Conservation (phyloP, 1,284 basidiomycete genomes). For the Rhodotorula sp. region DNA sequence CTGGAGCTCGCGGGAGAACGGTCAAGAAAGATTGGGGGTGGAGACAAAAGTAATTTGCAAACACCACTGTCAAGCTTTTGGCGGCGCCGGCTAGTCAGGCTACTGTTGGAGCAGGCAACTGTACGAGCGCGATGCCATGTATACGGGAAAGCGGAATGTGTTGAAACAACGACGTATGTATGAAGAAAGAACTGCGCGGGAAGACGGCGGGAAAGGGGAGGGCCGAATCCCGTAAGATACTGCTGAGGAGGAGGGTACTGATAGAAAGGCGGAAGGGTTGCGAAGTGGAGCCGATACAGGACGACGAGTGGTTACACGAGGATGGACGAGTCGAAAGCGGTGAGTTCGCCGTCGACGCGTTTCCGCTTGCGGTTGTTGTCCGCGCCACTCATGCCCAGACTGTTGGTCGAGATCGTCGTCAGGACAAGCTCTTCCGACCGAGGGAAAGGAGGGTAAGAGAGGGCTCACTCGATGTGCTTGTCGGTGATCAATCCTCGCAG, state of each 20-base stretch:
- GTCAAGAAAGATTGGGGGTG: not conserved
- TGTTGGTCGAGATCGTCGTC: not conserved
- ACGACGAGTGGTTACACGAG: constrained; percentile 11
- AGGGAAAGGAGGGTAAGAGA: no score
- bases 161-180: not conserved
- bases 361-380: constrained; percentile 29
- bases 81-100: not conserved
- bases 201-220: not conserved
- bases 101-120: not conserved
- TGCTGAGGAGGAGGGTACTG: not conserved
- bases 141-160: not conserved
- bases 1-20: not conserved
- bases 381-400: constrained; percentile 18
- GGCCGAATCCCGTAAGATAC: not conserved
- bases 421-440: not conserved
- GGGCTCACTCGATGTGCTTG: constrained; percentile 28
- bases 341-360: constrained; percentile 24
- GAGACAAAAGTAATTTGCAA: not conserved
- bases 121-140: not conserved
- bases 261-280: not conserved
- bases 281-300: not conserved
- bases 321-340: constrained; percentile 13
- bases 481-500: constrained; percentile 85
- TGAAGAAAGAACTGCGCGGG: not conserved
- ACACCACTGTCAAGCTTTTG: not conserved